These are phyloP conservation scores for Geotrichum restrictum DNA, from an alignment of 1,139 yeast genomes.

Conservation along the genomic window DNA sequence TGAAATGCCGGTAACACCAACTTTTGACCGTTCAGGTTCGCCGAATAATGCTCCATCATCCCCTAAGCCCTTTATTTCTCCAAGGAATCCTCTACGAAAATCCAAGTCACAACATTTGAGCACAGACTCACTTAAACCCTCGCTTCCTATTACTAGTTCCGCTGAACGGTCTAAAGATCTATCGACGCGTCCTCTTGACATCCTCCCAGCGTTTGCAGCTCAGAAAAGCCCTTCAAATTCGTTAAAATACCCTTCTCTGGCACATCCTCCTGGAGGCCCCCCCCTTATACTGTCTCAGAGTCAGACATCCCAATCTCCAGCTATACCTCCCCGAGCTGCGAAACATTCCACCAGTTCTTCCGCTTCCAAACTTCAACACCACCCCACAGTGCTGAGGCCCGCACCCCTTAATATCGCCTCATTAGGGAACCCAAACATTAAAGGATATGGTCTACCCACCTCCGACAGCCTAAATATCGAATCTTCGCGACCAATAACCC, in stretches of 20 bases:
- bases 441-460: neutral
- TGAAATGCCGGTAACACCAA: slow-evolving; percentile 12
- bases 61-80: slow-evolving; percentile 3
- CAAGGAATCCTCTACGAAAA: neutral
- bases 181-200: neutral
- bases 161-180: neutral
- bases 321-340: slow-evolving; percentile 12
- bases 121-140: slow-evolving; percentile 11
- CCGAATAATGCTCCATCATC: neutral
- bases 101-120: neutral
- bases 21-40: neutral
- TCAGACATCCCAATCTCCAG: slow-evolving; percentile 1
- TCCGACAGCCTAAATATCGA: neutral
- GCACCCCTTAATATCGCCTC: slow-evolving; percentile 7
- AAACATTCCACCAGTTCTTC: slow-evolving; percentile 9
- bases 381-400: slow-evolving; percentile 4
- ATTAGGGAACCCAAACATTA: neutral
- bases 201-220: too few relatives aligned
- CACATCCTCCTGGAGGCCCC: too few relatives aligned
- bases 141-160: slow-evolving; percentile 6
- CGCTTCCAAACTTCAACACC: neutral
- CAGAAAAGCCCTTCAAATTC: neutral
- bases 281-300: neutral
- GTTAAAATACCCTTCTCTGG: too few relatives aligned
- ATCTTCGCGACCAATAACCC: neutral